Conservation (phyloP, 345 rosid species). For the Lepidium africanum region DNA sequence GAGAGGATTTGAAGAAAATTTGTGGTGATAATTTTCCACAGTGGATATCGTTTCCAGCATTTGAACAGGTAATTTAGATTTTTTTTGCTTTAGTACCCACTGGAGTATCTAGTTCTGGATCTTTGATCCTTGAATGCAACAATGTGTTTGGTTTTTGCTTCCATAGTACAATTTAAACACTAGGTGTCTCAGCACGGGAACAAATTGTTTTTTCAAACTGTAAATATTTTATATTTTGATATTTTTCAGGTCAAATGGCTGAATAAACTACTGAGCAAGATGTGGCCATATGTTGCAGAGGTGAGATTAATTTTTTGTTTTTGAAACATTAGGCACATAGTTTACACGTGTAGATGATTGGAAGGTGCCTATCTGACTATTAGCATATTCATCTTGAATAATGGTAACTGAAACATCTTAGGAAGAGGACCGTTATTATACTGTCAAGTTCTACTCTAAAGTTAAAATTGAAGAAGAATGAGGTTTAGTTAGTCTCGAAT, state of each 20-base stretch:
- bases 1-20: constrained; percentile 92
- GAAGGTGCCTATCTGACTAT: not conserved
- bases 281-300: constrained; percentile 98
- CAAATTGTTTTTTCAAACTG: not conserved
- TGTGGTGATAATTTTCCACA: constrained; percentile 95
- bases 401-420: not conserved
- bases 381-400: not conserved
- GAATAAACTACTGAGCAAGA: constrained; percentile 84
- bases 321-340: not conserved
- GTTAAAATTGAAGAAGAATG: not conserved
- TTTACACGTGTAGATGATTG: not conserved
- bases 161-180: not conserved
- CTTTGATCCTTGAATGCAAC: not conserved
- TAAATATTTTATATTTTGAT: not conserved
- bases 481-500: constrained; percentile 1
- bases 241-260: constrained; percentile 89
- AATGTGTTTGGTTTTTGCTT: not conserved
- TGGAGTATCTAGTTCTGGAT: not conserved
- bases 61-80: constrained; percentile 63
- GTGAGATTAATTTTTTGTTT: constrained; percentile 35
- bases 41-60: constrained; percentile 98
- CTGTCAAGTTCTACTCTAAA: not conserved
- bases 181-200: not conserved
- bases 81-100: not conserved
- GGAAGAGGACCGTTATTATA: constrained; percentile 6